phyloP scores from a whole-genome alignment of 306 rosid species.

The Senna siamea region DNA sequence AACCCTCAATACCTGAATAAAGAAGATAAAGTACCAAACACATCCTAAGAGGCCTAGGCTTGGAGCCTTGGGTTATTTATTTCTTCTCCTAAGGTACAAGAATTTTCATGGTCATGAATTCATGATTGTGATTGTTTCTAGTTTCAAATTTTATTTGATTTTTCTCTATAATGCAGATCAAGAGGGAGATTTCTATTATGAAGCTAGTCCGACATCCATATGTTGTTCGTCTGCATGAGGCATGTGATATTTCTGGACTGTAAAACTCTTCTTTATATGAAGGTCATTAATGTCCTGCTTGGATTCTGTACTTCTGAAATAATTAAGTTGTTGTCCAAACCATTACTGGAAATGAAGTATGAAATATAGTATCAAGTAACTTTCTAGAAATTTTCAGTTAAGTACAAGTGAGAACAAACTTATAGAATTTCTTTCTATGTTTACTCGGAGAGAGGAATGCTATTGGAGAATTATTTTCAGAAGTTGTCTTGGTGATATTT shows the following conservation, averaged over 20 bases:
- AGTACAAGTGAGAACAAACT: slow-evolving; percentile 23
- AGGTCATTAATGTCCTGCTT: slow-evolving; percentile 8
- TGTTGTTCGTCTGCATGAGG: slow-evolving; percentile 87
- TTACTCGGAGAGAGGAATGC: slow-evolving; percentile 14
- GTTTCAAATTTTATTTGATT: background rate
- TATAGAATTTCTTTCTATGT: background rate
- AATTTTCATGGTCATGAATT: slow-evolving; percentile 26
- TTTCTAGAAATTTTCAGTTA: background rate
- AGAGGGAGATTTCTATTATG: slow-evolving; percentile 91
- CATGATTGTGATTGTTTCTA: slow-evolving; percentile 13
- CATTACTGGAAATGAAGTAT: slow-evolving; percentile 19
- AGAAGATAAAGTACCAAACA: background rate
- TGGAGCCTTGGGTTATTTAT: background rate
- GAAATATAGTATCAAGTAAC: slow-evolving; percentile 2
- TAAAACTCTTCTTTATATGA: slow-evolving; percentile 13
- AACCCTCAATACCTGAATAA: background rate
- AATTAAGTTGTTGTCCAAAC: slow-evolving; percentile 9
- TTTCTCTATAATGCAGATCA: slow-evolving; percentile 59
- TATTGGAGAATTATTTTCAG: background rate
- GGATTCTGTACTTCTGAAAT: slow-evolving; percentile 10
- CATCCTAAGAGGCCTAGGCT: background rate
- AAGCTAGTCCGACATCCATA: slow-evolving; percentile 91
- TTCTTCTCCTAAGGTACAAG: slow-evolving; percentile 15
- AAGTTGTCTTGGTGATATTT: slow-evolving; percentile 35
- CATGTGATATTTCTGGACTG: slow-evolving; percentile 36